Conservation (phyloP, 805 yeast genomes). For the Zygosaccharomyces siamensis region DNA sequence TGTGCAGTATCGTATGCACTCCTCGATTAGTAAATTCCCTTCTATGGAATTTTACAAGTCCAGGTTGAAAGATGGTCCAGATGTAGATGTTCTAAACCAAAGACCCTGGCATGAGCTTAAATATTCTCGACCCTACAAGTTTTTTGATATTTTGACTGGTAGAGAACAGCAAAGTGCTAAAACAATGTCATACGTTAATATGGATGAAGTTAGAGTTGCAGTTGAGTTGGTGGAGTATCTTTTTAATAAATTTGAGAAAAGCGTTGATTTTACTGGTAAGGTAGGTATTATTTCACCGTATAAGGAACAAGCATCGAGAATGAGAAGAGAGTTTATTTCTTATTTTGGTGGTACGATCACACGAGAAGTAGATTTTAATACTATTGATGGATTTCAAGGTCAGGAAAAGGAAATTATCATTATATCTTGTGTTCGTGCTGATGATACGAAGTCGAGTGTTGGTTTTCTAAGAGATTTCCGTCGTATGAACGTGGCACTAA, state of each 20-base stretch:
- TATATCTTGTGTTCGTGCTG: slow-evolving; percentile 94
- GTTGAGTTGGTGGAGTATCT: slow-evolving; percentile 58
- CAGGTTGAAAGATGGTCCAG: slow-evolving; percentile 68
- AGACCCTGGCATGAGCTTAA: slow-evolving; percentile 69
- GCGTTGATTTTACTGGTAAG: slow-evolving; percentile 54
- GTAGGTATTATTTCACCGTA: slow-evolving; percentile 94
- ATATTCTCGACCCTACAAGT: slow-evolving; percentile 68
- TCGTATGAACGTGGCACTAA: slow-evolving; percentile 95
- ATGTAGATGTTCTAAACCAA: slow-evolving; percentile 53
- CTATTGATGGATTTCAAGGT: slow-evolving; percentile 97
- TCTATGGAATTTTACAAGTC: slow-evolving; percentile 75
- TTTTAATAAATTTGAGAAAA: slow-evolving; percentile 42
- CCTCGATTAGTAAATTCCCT: slow-evolving; percentile 82
- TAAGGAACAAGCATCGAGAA: slow-evolving; percentile 69
- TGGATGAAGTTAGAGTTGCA: slow-evolving; percentile 67
- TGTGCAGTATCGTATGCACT: slow-evolving; percentile 98
- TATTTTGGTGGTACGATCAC: slow-evolving; percentile 60
- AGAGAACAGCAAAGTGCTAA: slow-evolving; percentile 58
- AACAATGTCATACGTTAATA: slow-evolving; percentile 68
- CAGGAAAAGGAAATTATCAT: slow-evolving; percentile 93
- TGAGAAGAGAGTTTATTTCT: slow-evolving; percentile 53
- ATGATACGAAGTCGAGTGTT: slow-evolving; percentile 49
- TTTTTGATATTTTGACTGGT: slow-evolving; percentile 65
- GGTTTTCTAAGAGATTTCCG: slow-evolving; percentile 89
- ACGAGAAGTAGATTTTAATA: slow-evolving; percentile 76